Percentiles rank a stretch among this genome's conserved stretches.
Conservation (phyloP, 345 rosid genomes). For the Clarkia xantiana region DNA sequence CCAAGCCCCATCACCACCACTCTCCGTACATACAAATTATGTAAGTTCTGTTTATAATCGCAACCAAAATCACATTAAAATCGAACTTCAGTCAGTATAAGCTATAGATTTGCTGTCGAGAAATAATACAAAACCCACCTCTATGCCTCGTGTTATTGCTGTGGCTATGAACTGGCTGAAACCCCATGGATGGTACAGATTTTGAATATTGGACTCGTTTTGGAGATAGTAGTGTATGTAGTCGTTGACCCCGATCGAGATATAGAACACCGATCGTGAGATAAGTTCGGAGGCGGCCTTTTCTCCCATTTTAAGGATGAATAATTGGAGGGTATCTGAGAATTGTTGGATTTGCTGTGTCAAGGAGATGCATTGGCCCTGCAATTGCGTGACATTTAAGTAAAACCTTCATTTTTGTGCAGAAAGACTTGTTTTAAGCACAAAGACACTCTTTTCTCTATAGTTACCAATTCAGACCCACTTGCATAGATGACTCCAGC, state of each 20-base stretch:
- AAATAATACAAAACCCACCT: constrained; percentile 27
- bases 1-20: constrained; percentile 77
- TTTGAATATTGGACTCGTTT: constrained; percentile 59
- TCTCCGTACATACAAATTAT: constrained; percentile 45
- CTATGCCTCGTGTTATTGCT: constrained; percentile 43
- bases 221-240: constrained; percentile 81
- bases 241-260: constrained; percentile 80
- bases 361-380: constrained; percentile 84
- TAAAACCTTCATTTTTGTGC: not conserved
- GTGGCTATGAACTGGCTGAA: constrained; percentile 72
- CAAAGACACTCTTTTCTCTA: not conserved
- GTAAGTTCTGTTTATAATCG: constrained; percentile 35
- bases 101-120: too few species aligned
- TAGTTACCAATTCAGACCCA: constrained; percentile 67
- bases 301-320: constrained; percentile 54
- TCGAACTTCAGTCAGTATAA: too few species aligned
- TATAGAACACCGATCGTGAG: constrained; percentile 51
- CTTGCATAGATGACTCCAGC: constrained; percentile 80
- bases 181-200: constrained; percentile 66
- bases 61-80: too few species aligned
- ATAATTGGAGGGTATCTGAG: constrained; percentile 62
- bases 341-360: constrained; percentile 82
- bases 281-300: constrained; percentile 31
- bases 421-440: too few species aligned
- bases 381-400: not conserved